phyloP scores from a whole-genome alignment of 495 filamentous ascomycete species.

The Neurospora intermedia region DNA sequence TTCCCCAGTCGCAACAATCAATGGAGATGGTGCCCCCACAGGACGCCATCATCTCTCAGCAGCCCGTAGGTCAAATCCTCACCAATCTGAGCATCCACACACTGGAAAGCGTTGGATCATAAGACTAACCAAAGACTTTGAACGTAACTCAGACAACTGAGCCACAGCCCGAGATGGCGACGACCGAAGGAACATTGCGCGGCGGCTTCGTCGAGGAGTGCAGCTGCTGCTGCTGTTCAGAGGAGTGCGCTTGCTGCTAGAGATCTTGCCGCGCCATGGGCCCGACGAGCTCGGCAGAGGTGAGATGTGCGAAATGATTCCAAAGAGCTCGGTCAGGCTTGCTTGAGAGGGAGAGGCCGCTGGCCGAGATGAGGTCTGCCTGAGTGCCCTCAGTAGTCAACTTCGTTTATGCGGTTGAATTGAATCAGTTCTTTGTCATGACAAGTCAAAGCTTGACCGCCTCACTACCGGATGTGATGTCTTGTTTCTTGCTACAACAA shows the following conservation, averaged over 20 bases:
- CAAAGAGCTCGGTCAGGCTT: neutral
- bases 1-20: slow-evolving; percentile 17
- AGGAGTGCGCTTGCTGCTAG: slow-evolving; percentile 21
- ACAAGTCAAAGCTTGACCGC: neutral
- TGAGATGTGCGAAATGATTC: neutral
- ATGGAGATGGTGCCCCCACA: slow-evolving; percentile 17
- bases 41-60: slow-evolving; percentile 13
- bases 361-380: neutral
- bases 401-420: neutral
- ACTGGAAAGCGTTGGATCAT: neutral
- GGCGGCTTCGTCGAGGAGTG: slow-evolving; percentile 23
- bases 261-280: neutral
- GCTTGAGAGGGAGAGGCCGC: neutral
- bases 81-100: neutral
- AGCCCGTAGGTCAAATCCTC: slow-evolving; percentile 11
- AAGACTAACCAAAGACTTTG: neutral
- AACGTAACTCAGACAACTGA: slow-evolving; percentile 5
- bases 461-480: neutral
- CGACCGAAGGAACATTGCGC: slow-evolving; percentile 7
- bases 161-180: slow-evolving; percentile 21
- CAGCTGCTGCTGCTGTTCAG: slow-evolving; percentile 18
- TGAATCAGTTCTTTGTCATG: neutral
- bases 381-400: neutral
- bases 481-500: neutral
- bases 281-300: neutral